Evolutionary conservation across 2,329 filamentous ascomycete species (phyloP).

Genomic region (Emericellopsis cladophorae): DNA sequence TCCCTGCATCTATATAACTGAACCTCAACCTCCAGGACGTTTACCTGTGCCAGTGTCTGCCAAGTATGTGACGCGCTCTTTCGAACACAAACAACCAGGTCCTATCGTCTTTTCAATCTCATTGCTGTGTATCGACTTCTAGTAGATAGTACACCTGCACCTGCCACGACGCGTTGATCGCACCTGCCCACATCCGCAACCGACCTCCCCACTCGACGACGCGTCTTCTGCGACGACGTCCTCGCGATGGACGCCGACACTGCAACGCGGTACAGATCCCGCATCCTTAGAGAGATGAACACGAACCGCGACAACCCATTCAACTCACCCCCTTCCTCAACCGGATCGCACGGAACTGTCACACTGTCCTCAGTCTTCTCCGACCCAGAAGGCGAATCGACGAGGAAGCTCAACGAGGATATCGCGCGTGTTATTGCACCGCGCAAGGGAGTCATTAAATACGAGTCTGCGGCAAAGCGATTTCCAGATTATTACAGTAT

Average conservation of each 20-base stretch:
- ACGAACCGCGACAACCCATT: conserved; percentile 41
- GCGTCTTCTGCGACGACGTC: conserved; percentile 10
- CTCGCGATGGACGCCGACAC: conserved; percentile 28
- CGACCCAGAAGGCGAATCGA: conserved; percentile 40
- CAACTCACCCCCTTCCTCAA: conserved; percentile 45
- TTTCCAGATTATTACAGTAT: conserved; percentile 38
- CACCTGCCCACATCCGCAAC: not conserved
- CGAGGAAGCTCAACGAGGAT: conserved; percentile 34
- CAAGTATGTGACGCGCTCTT: not conserved
- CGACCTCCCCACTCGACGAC: not conserved
- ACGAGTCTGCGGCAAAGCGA: conserved; percentile 32
- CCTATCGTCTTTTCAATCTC: not conserved
- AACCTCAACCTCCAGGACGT: not conserved
- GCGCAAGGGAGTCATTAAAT: conserved; percentile 26
- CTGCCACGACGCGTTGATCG: not conserved
- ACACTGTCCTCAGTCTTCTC: conserved; percentile 40
- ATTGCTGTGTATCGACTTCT: not conserved
- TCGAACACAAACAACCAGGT: not conserved
- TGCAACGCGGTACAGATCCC: conserved; percentile 29
- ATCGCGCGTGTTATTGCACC: conserved; percentile 28
- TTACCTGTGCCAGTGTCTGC: not conserved
- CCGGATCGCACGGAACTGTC: conserved; percentile 43
- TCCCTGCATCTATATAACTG: conserved; percentile 1
- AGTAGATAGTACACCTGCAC: not conserved
- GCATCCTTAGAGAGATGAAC: conserved; percentile 38